A percentile compares a stretch with the other conserved stretches of the same genome.
Evolutionary conservation across 225 moss, liverwort and hornwort species (phyloP).

Genomic region (Pleurozium schreberi): DNA sequence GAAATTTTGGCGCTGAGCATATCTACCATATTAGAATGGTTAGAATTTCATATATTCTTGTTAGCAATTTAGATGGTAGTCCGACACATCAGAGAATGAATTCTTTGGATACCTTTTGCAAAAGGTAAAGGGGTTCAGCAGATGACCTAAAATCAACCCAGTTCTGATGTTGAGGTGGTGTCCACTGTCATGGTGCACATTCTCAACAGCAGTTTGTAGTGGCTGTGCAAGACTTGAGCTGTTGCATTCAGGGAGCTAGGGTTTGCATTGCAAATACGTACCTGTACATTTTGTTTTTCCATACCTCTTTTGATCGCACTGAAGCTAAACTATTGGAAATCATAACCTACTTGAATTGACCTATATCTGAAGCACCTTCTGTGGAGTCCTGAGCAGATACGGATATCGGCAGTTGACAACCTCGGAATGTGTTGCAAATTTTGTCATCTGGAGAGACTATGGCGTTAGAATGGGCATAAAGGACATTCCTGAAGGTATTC

Average conservation of each 20-base stretch:
- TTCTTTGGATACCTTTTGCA: neutral
- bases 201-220: neutral
- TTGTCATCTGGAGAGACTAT: constrained; percentile 20
- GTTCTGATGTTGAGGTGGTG: neutral
- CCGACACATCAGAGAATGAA: neutral
- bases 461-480: constrained; percentile 32
- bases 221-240: neutral
- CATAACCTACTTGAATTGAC: neutral
- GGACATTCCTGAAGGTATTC: constrained; percentile 10
- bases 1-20: too few species aligned
- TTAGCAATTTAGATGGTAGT: neutral
- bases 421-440: constrained; percentile 17
- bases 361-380: neutral
- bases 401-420: constrained; percentile 13
- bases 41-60: neutral
- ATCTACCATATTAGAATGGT: neutral
- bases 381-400: constrained; percentile 5
- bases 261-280: neutral
- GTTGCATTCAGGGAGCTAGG: neutral
- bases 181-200: neutral
- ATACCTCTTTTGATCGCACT: neutral
- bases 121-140: neutral
- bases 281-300: neutral
- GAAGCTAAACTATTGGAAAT: neutral
- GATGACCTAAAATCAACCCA: neutral